These are phyloP conservation scores for Sugiyamaella chiloensis DNA, from an alignment of 805 yeast species.

Conservation along the genomic window DNA sequence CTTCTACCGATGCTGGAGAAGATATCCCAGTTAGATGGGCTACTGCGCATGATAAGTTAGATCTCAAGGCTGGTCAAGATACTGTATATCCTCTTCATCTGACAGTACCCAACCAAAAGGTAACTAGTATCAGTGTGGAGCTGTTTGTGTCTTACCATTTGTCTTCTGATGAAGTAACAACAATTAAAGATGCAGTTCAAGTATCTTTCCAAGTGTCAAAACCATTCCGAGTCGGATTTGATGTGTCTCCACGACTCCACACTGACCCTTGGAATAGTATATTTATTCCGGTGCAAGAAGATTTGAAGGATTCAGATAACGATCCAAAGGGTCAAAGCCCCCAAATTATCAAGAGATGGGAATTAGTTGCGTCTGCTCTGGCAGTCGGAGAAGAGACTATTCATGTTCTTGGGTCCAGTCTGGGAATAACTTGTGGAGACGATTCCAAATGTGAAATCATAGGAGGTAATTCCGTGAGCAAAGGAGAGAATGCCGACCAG, in stretches of 20 bases:
- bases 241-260: conserved; percentile 34
- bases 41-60: too few relatives aligned
- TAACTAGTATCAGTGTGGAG: conserved; percentile 19
- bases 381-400: conserved; percentile 23
- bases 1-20: conserved; percentile 14
- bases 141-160: conserved; percentile 19
- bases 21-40: conserved; percentile 14
- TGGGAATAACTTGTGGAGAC: conserved; percentile 22
- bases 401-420: conserved; percentile 22
- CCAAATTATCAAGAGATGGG: conserved; percentile 35
- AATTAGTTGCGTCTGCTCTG: conserved; percentile 30
- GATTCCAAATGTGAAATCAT: conserved; percentile 19
- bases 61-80: neutral
- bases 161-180: conserved; percentile 24
- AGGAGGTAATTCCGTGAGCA: conserved; percentile 5
- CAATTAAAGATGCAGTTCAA: conserved; percentile 26
- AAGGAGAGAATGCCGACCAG: neutral
- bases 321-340: conserved; percentile 25
- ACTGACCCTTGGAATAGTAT: conserved; percentile 37
- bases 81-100: neutral
- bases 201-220: conserved; percentile 31
- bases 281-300: conserved; percentile 30
- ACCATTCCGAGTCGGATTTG: conserved; percentile 38
- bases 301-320: conserved; percentile 16
- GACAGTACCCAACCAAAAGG: conserved; percentile 8